Base-by-base conservation (phyloP, 2,329 filamentous ascomycete genomes). In the Ophiostoma ips region DNA sequence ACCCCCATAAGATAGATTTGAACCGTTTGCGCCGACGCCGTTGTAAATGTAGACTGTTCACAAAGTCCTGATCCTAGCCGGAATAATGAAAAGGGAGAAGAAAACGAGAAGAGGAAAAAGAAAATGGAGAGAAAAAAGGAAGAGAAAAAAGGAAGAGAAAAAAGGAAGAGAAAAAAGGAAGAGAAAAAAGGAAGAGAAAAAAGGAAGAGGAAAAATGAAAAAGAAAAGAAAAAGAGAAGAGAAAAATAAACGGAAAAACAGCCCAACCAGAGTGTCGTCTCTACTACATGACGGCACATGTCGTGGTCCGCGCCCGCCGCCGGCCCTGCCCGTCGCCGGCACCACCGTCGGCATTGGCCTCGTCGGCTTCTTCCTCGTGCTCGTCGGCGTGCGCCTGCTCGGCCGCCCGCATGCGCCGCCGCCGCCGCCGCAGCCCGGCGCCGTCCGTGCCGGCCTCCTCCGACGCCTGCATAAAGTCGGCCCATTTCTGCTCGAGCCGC, bases 401-500 rank as follows among this genome's bases (percentile, higher is more conserved):
- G 19, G 10, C 18, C 9, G 61, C 87, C 83, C 89, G 75, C 2
- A 87, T 87, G 52, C 89, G 74, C 46, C 88, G 75, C 55, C 88
- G 72, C 52, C 89, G 71, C 49, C 88, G 72, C 49, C 88, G 73
- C 2, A 75, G 70, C 6, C 84, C 80, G 1, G 73, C 75, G 2
- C 83, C 87, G 2, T 69, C 71, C 3, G 76, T 76, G 3, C 83
- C 84, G 0, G 84, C 86, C 62, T 95, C 90, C 64, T 95, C 87
- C 47, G 78, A 85, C 15, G 86, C 81, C 67, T 94, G 86, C 88
- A 95, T 95, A 64, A 87, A 94, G 50, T 94, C 84, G 0, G 84
- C 83, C 90, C 90, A 96, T 63, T 90, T 94, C 55, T 81, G 75
- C 69, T 95, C 89, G 18, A 96, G 71, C n/a, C 86, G 72, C 35